Evolutionary conservation across 192 early-diverging fungal genomes (phyloP).

Genomic region (Geranomyces michiganensis): DNA sequence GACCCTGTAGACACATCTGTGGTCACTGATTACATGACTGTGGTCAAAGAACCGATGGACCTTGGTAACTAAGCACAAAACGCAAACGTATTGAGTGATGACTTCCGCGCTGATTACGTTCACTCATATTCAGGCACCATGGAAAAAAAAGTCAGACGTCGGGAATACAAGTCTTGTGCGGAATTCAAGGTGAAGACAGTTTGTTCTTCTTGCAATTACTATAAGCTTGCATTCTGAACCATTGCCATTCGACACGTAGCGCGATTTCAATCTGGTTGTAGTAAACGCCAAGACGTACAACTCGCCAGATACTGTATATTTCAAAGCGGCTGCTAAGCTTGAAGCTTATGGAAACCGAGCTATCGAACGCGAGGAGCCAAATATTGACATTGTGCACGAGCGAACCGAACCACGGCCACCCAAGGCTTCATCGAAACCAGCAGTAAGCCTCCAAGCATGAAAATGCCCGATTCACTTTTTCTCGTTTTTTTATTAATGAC

Average conservation of each 20-base stretch:
- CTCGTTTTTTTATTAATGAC: background rate
- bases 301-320: slow-evolving; percentile 77
- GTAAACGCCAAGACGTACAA: slow-evolving; percentile 86
- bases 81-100: background rate
- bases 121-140: slow-evolving; percentile 67
- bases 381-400: slow-evolving; percentile 22
- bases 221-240: background rate
- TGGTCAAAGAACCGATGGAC: slow-evolving; percentile 89
- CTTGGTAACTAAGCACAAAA: slow-evolving; percentile 52
- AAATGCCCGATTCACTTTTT: background rate
- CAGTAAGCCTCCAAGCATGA: background rate
- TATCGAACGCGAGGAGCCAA: slow-evolving; percentile 69
- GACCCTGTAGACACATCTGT: slow-evolving; percentile 78
- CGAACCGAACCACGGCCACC: slow-evolving; percentile 24
- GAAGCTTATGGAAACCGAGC: slow-evolving; percentile 66
- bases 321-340: slow-evolving; percentile 77
- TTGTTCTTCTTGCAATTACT: background rate
- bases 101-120: background rate
- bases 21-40: slow-evolving; percentile 78
- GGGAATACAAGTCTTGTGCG: slow-evolving; percentile 65
- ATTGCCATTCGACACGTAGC: slow-evolving; percentile 16
- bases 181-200: slow-evolving; percentile 60
- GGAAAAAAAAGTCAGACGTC: slow-evolving; percentile 67
- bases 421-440: background rate
- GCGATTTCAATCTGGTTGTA: slow-evolving; percentile 77